Conservation (phyloP, 345 rosid species). For the Excoecaria agallocha region DNA sequence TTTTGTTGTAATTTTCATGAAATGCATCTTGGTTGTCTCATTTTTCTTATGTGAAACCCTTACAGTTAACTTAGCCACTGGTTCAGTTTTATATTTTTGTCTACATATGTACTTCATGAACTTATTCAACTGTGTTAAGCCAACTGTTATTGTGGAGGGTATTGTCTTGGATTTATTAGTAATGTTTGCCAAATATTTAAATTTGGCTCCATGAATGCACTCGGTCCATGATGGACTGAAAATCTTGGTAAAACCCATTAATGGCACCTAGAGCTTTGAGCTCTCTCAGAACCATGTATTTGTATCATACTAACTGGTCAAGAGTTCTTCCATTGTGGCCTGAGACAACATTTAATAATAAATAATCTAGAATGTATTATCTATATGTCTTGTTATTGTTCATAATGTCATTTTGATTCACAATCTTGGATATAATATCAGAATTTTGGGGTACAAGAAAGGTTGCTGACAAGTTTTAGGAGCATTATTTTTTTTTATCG, state of each 20-base stretch:
- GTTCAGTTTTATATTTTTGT: background rate
- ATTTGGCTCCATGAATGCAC: background rate
- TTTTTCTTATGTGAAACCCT: too few species aligned
- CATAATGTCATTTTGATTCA: background rate
- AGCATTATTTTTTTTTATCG: background rate
- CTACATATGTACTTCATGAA: background rate
- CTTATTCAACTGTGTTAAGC: background rate
- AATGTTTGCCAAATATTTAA: background rate
- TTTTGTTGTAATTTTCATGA: background rate
- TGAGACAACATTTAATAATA: background rate
- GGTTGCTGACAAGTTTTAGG: background rate
- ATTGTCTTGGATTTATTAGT: background rate
- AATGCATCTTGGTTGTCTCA: too few species aligned
- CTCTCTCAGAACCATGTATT: background rate
- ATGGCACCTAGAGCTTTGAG: background rate
- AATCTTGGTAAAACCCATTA: background rate
- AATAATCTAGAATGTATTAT: background rate
- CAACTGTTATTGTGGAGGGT: background rate
- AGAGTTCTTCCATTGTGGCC: background rate
- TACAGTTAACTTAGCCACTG: too few species aligned
- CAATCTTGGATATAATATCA: background rate
- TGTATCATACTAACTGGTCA: background rate
- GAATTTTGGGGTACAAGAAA: background rate
- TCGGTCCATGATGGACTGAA: background rate
- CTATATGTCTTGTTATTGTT: background rate